A percentile compares a stretch with the other conserved stretches of the same genome.
These are phyloP conservation scores for Mycena maculata DNA, from an alignment of 768 basidiomycete genomes.

Conservation along the genomic window DNA sequence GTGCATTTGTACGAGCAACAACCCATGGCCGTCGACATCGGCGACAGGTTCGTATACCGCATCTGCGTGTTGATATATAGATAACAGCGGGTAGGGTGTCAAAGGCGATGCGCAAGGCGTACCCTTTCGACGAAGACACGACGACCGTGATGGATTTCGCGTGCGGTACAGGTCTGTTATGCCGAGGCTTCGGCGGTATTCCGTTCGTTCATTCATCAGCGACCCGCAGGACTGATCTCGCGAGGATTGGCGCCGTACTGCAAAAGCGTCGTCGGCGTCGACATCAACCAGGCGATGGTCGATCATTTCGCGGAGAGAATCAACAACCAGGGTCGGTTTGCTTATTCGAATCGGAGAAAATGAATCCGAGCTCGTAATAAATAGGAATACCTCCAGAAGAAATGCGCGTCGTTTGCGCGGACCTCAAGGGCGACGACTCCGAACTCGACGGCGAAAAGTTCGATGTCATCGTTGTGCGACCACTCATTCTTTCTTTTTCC, in stretches of 20 bases:
- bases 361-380: background rate
- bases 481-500: background rate
- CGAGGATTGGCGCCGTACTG: constrained; percentile 69
- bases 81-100: constrained; percentile 11
- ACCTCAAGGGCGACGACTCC: constrained; percentile 58
- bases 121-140: constrained; percentile 63
- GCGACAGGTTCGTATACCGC: constrained; percentile 9
- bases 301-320: constrained; percentile 72
- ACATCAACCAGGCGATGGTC: constrained; percentile 79
- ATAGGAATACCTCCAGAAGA: constrained; percentile 67
- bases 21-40: constrained; percentile 4
- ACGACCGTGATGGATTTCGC: constrained; percentile 80
- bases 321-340: constrained; percentile 58
- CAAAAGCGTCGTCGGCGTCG: constrained; percentile 76
- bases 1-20: constrained; percentile 26
- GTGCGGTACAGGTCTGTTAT: constrained; percentile 82
- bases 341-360: background rate
- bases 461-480: constrained; percentile 76
- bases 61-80: background rate
- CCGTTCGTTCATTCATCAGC: background rate
- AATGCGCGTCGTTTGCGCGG: constrained; percentile 70
- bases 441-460: constrained; percentile 68
- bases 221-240: constrained; percentile 71
- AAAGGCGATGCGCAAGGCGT: constrained; percentile 50
- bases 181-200: background rate